Evolutionary conservation across 805 yeast genomes (phyloP), one percentile per base, ranked within the genome.

Genomic region (Zygoascus flipseniorum): DNA sequence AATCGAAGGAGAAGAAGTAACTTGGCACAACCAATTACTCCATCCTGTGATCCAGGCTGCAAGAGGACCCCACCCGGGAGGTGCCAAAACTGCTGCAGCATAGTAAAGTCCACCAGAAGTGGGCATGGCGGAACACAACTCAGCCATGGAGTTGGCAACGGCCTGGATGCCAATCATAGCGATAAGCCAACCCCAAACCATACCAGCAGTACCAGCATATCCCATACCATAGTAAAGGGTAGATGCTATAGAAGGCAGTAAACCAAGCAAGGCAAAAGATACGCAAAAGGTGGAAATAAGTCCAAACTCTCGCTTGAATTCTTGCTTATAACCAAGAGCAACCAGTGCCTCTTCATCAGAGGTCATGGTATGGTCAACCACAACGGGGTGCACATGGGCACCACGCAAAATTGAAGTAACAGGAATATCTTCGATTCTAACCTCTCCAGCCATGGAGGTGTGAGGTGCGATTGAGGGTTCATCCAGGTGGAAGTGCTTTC

Each of bases 101-200:
- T 83, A 83, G 48, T 85, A 85, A 8, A 85, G 75, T 47, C 88
- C 88, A 28, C 85, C 79, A 10, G 83, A 73, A 8, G 85, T 82
- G 42, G 89, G 89, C 69, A 79, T 79, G 5, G 85, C 81, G 26
- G 80, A 74, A 11, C 85, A 77, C 32, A 83, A 72, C 62, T 83
- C 88, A 0, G 86, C 85, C 59, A 82, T 75, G 26, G 79, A 74
- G 52, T 73, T 69, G 11, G 85, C 85, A 47, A 83, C 86, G 4
- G 76, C 72, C 50, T 77, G 70, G 51, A 83, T 75, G 42, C 83
- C 80, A 35, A 74, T 54, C 69, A 80, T 72, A 41, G 83, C 84
- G 16, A 80, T 66, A 20, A 82, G 60, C 70, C 75, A 74, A n/a
- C 76, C 77, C 87, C 86, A 83, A 5, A 85, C 79, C 47, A 83